phyloP scores from a whole-genome alignment of 768 basidiomycete genomes.

The Heimioporus sp. region DNA sequence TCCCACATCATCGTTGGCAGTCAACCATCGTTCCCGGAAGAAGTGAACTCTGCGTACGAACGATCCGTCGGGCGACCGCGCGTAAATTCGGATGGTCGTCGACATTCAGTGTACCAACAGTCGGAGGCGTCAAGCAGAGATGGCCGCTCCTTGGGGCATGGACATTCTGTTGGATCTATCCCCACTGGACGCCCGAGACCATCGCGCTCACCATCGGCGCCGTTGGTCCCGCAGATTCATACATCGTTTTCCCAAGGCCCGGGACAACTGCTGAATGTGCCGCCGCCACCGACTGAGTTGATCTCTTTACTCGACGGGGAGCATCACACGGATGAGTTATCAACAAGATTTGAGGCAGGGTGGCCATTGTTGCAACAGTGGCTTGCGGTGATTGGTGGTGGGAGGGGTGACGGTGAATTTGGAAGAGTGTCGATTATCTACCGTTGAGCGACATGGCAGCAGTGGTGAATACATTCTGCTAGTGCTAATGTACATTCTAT shows the following conservation, averaged over 20 bases:
- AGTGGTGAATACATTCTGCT: not conserved
- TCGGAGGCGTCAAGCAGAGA: slow-evolving; percentile 22
- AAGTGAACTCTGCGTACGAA: slow-evolving; percentile 12
- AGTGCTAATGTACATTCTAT: slow-evolving; percentile 28
- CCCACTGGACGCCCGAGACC: slow-evolving; percentile 45
- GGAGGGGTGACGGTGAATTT: slow-evolving; percentile 62
- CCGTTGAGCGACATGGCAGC: slow-evolving; percentile 42
- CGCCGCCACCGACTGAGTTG: slow-evolving; percentile 51
- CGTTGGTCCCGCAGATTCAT: slow-evolving; percentile 37
- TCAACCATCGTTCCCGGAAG: slow-evolving; percentile 22
- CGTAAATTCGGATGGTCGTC: slow-evolving; percentile 31
- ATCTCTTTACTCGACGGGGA: slow-evolving; percentile 74
- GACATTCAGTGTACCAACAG: slow-evolving; percentile 19
- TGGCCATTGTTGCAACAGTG: slow-evolving; percentile 81
- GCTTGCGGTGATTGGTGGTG: slow-evolving; percentile 60
- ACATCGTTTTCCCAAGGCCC: slow-evolving; percentile 23
- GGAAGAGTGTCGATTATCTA: slow-evolving; percentile 80
- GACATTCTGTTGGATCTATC: slow-evolving; percentile 21
- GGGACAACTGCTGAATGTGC: slow-evolving; percentile 17
- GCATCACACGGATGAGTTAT: slow-evolving; percentile 90
- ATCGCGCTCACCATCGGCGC: slow-evolving; percentile 58
- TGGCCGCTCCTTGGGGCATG: slow-evolving; percentile 22
- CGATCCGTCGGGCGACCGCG: slow-evolving; percentile 21
- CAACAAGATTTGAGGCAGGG: slow-evolving; percentile 75
- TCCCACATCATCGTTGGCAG: slow-evolving; percentile 10